Evolutionary conservation across 768 basidiomycete genomes (phyloP).

Genomic region (Leucosporidium yakuticum): DNA sequence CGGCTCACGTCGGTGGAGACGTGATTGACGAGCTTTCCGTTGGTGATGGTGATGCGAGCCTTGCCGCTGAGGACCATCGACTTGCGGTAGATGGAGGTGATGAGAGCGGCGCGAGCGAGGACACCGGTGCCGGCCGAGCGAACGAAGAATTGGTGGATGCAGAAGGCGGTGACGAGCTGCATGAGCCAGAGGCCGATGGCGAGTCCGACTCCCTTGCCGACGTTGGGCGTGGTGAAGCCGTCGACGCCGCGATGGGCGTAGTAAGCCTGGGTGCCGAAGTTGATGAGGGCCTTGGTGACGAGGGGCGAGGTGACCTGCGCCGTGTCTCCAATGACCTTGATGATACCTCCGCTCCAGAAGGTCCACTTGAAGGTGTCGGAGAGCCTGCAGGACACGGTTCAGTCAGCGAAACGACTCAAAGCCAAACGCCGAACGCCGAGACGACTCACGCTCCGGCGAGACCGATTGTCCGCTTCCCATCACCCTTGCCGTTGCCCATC

Average conservation of each 20-base stretch:
- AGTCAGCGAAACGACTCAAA: background rate
- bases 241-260: constrained; percentile 47
- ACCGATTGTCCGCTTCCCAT: constrained; percentile 60
- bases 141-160: constrained; percentile 72
- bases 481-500: constrained; percentile 39
- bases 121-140: constrained; percentile 71
- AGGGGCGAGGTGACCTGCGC: constrained; percentile 70
- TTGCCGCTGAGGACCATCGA: constrained; percentile 70
- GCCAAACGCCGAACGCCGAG: background rate
- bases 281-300: constrained; percentile 69
- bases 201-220: constrained; percentile 61
- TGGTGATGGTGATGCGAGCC: constrained; percentile 70
- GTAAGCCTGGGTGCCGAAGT: constrained; percentile 64
- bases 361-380: constrained; percentile 61
- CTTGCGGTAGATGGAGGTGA: constrained; percentile 75
- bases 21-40: constrained; percentile 86
- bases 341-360: constrained; percentile 66
- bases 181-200: constrained; percentile 63
- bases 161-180: constrained; percentile 61
- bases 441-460: constrained; percentile 21
- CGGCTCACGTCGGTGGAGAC: constrained; percentile 87
- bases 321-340: constrained; percentile 65
- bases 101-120: constrained; percentile 72
- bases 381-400: background rate
- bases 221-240: constrained; percentile 36